Evolutionary conservation across 805 yeast genomes (phyloP).

Genomic region (Jamesozyma lodderae): DNA sequence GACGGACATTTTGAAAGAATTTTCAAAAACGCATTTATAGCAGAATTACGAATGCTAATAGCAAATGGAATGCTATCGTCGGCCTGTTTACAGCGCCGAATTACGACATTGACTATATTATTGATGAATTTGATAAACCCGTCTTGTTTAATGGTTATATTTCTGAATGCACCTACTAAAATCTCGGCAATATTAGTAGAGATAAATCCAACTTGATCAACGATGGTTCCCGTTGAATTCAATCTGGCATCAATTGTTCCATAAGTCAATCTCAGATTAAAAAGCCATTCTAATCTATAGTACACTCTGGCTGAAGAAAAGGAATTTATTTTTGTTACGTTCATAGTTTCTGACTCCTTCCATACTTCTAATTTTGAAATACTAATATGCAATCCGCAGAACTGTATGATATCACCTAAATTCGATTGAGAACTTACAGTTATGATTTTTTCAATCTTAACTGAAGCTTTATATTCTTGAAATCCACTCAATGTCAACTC

Average conservation of each 20-base stretch:
- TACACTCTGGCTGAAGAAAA: slow-evolving; percentile 17
- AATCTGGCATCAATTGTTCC: slow-evolving; percentile 21
- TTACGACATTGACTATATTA: background rate
- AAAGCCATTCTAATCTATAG: slow-evolving; percentile 18
- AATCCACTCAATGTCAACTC: slow-evolving; percentile 31
- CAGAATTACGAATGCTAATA: background rate
- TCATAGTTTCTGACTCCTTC: slow-evolving; percentile 26
- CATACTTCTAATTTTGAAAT: slow-evolving; percentile 28
- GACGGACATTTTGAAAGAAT: background rate
- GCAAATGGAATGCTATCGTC: too few species aligned
- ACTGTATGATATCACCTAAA: slow-evolving; percentile 19
- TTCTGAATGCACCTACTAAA: slow-evolving; percentile 4
- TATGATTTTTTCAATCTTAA: slow-evolving; percentile 35
- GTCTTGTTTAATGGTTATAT: background rate
- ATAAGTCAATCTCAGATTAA: slow-evolving; percentile 29
- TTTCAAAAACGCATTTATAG: background rate
- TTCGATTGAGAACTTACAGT: slow-evolving; percentile 17
- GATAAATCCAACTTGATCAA: slow-evolving; percentile 7
- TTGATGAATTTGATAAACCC: slow-evolving; percentile 1
- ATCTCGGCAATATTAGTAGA: slow-evolving; percentile 2
- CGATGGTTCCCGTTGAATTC: slow-evolving; percentile 9
- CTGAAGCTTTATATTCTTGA: slow-evolving; percentile 34
- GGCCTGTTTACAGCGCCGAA: background rate
- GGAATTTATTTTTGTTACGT: slow-evolving; percentile 8
- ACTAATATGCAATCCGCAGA: slow-evolving; percentile 37